Evolutionary conservation across 164 flowering plant species (phyloP).

Genomic region (Tetrastigma voinierianum): DNA sequence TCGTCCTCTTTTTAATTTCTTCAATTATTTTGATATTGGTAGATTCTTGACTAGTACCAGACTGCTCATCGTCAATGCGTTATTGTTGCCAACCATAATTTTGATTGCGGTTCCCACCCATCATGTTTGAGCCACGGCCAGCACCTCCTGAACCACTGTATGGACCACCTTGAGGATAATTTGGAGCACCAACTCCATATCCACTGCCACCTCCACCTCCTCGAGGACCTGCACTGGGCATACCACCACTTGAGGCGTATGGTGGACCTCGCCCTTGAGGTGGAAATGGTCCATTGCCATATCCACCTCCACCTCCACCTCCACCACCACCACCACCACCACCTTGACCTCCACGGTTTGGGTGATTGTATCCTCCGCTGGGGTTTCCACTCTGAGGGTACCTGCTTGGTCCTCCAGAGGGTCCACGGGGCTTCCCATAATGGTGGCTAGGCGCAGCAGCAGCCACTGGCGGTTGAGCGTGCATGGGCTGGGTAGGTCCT

Average conservation of each 20-base stretch:
- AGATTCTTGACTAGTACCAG: no score
- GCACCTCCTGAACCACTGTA: conserved; percentile 58
- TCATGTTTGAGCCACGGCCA: conserved; percentile 74
- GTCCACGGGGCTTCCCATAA: conserved; percentile 77
- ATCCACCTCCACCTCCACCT: conserved; percentile 43
- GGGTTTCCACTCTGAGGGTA: conserved; percentile 65
- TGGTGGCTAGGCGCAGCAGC: conserved; percentile 76
- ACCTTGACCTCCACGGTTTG: conserved; percentile 66
- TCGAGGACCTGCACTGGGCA: conserved; percentile 63
- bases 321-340: conserved; percentile 42
- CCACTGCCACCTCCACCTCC: conserved; percentile 49
- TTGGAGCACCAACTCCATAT: conserved; percentile 62
- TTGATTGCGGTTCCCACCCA: conserved; percentile 73
- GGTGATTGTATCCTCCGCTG: conserved; percentile 57
- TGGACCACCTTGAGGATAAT: conserved; percentile 64
- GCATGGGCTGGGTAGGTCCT: conserved; percentile 62
- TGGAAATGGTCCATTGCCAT: conserved; percentile 61
- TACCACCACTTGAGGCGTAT: conserved; percentile 51
- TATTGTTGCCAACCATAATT: conserved; percentile 84
- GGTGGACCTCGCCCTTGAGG: conserved; percentile 80
- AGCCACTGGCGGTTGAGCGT: conserved; percentile 61
- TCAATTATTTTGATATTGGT: no score
- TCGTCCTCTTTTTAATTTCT: no score
- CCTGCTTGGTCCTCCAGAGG: conserved; percentile 75
- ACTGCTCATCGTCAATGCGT: background rate